These are phyloP conservation scores for Colletotrichum orchidophilum DNA, from an alignment of 2,329 filamentous ascomycete species.

Conservation along the genomic window DNA sequence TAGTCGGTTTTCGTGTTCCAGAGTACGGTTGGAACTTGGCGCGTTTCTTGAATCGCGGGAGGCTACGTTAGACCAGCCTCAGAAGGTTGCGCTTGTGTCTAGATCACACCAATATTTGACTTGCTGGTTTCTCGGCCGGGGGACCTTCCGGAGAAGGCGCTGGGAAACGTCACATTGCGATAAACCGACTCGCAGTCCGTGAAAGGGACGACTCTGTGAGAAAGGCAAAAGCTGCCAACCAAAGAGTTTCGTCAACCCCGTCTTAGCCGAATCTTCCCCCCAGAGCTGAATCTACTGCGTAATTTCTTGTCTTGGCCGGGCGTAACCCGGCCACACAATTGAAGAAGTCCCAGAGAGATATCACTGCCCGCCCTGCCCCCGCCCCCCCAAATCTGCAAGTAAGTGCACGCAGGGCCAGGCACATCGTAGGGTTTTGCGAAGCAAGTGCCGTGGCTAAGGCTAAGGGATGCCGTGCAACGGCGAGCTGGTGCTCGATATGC, in stretches of 20 bases:
- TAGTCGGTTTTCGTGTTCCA: not conserved
- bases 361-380: not conserved
- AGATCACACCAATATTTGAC: not conserved
- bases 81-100: not conserved
- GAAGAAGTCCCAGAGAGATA: not conserved
- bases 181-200: not conserved
- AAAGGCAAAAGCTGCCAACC: not conserved
- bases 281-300: not conserved
- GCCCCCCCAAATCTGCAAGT: not conserved
- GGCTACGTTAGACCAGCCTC: not conserved
- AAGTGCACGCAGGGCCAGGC: not conserved
- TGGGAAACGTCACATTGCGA: slow-evolving; percentile 12
- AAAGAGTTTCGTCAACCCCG: slow-evolving; percentile 7
- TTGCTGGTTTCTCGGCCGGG: not conserved
- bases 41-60: not conserved
- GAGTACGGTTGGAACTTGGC: not conserved
- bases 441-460: not conserved
- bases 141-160: not conserved
- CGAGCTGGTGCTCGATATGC: slow-evolving; percentile 6
- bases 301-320: slow-evolving; percentile 6
- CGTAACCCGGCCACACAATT: slow-evolving; percentile 20
- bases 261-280: not conserved
- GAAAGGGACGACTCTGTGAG: not conserved
- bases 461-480: slow-evolving; percentile 16
- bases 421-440: slow-evolving; percentile 3